Evolutionary conservation across 192 early-diverging fungal species (phyloP).

Genomic region (Phlyctochytrium arcticum): DNA sequence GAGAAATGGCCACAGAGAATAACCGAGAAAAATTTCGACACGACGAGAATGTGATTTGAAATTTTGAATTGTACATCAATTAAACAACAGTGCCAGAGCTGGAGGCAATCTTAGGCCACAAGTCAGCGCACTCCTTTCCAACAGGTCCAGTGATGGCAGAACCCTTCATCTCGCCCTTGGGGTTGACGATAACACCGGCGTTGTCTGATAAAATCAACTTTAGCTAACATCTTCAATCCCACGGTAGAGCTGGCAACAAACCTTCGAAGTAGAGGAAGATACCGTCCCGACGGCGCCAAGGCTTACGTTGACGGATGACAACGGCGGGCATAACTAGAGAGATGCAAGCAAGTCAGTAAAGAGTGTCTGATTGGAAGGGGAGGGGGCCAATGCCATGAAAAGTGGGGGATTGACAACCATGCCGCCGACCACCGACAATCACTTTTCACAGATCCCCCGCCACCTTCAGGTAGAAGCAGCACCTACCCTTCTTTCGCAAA

Average conservation of each 20-base stretch:
- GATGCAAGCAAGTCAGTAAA: neutral
- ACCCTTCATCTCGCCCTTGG: constrained; percentile 99
- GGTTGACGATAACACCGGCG: constrained; percentile 99
- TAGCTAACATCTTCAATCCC: neutral
- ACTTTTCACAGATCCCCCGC: neutral
- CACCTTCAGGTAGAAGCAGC: neutral
- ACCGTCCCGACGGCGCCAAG: constrained; percentile 98
- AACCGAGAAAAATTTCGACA: too few relatives aligned
- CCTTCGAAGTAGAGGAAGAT: constrained; percentile 98
- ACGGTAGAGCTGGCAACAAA: constrained; percentile 6
- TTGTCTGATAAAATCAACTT: constrained; percentile 65
- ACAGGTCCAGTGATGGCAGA: constrained; percentile 99
- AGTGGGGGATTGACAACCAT: neutral
- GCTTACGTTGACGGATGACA: constrained; percentile 98
- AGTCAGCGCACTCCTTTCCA: constrained; percentile 99
- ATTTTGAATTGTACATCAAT: too few relatives aligned
- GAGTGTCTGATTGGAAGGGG: neutral
- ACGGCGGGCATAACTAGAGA: constrained; percentile 92
- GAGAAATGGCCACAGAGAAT: too few relatives aligned
- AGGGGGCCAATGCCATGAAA: neutral
- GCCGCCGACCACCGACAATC: neutral
- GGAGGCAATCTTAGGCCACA: constrained; percentile 99
- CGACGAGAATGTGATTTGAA: too few relatives aligned
- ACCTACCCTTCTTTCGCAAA: constrained; percentile 96
- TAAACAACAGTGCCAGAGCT: constrained; percentile 34